A percentile compares a stretch with the other conserved stretches of the same genome.
phyloP scores from a whole-genome alignment of 73 alveolate species.

The Stentor roeselii region DNA sequence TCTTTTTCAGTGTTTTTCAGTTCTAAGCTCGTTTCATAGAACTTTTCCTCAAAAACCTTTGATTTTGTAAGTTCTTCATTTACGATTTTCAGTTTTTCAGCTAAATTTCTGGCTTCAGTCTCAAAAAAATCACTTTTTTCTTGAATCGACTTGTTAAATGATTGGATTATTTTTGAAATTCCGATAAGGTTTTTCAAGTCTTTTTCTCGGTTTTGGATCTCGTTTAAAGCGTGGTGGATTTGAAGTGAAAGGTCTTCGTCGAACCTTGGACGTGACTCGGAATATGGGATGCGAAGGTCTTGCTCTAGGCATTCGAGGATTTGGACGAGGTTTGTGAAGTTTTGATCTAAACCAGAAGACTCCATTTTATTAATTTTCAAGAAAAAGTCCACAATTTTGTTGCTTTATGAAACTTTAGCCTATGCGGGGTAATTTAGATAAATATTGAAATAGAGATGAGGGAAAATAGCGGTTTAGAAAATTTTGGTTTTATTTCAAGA shows the following conservation, averaged over 20 bases:
- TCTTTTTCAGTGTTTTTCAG: neutral
- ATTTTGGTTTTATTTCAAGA: too few species aligned
- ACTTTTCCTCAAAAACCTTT: neutral
- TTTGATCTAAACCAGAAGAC: slow-evolving; percentile 12
- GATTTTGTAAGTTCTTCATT: neutral
- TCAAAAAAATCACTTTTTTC: too few species aligned
- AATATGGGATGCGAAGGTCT: neutral
- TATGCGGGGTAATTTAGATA: too few species aligned
- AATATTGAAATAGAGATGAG: too few species aligned
- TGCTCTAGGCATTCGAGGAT: neutral
- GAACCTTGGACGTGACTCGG: neutral
- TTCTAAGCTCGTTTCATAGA: neutral
- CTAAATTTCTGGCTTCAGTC: neutral
- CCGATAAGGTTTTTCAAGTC: neutral
- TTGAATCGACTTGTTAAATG: neutral
- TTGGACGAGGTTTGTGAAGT: neutral
- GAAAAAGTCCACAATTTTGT: too few species aligned
- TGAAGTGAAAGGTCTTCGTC: neutral
- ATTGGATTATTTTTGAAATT: neutral
- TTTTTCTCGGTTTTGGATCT: neutral
- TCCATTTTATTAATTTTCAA: too few species aligned
- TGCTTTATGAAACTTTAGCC: too few species aligned
- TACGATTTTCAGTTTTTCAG: too few species aligned
- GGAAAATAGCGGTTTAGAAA: too few species aligned
- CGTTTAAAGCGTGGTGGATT: neutral